Evolutionary conservation across 208 protist genomes (phyloP), one percentile per base, ranked within the genome.

Genomic region (Trypanosoma theileri): DNA sequence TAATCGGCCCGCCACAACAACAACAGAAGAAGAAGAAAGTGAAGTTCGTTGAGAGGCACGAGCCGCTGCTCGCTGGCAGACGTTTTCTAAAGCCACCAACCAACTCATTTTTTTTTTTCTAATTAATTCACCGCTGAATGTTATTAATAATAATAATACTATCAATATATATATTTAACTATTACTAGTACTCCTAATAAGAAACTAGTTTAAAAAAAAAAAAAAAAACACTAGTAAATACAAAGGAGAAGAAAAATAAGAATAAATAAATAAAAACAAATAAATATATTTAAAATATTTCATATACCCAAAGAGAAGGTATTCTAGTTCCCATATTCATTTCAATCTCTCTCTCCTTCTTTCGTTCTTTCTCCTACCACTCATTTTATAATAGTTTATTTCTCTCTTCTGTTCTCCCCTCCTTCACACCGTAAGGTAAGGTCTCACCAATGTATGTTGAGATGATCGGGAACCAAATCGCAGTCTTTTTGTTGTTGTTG

Each of bases 51-150:
- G 46, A 2, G 57, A 16, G 0, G 58, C 50, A 3, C 66, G 31
- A 21, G 16, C 13, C 4, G 46, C 54, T 17, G 50, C 58, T 13
- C 52, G 55, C 17, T 28, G 10, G 8, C 41, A 55, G 4, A 70
- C 58, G 6, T 58, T 59, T 56, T 69, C 57, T 22, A 76, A 17
- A 19, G 71, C 71, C 41, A 66, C 60, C 3, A 76, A 28, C 71
- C 71, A 76, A 55, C 71, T 76, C 71, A 76, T 76, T 10, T 9
- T 11, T 24, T 10, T 24, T 52, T 14, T 41, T n/a, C n/a, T n/a
- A n/a, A n/a, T n/a, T n/a, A n/a, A n/a, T n/a, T n/a, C n/a, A n/a
- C n/a, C n/a, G n/a, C n/a, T n/a, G n/a, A 12, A 26, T 31, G 1
- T 3, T 45, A 53, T 21, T 24, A 14, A 16, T 6, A 60, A n/a